Evolutionary conservation across 257 asterid species (phyloP), one percentile per base, ranked within the genome.

Genomic region (Solanum bulbocastanum): DNA sequence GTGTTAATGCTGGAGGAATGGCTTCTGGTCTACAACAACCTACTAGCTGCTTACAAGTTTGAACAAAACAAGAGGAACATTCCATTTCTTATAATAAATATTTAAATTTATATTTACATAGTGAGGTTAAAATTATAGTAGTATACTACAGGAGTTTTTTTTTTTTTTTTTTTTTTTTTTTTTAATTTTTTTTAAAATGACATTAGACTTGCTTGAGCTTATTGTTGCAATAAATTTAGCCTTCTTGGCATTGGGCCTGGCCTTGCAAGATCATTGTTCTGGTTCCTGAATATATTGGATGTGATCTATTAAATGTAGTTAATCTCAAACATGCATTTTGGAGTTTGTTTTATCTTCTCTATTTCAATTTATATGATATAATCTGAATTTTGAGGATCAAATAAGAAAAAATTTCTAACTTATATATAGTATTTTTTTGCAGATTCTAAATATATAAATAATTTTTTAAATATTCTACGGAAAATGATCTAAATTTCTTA

Each of bases 1-100:
- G 98, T 84, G 88, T 90, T 5, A 90, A 95, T 84, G 98, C 93
- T 0, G 95, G 85, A 4, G 95, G 97, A 12, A 88, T 89, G 22
- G 49, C 90, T 2, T 87, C 81, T 1, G 97, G 96, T 18, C 71
- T 60, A 27, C 87, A 90, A 33, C 75, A 91, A 71, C 95, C 95
- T 3, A 69, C 92, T 2, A 92, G 95, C 62, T 94, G 96, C 71
- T 89, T 94, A 88, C 83, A 90, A 37, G 13, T 68, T 39, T 37
- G 27, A 84, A 15, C 0, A 16, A 79, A 15, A 44, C 14, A 78
- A 40, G 84, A 78, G 37, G 36, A 78, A 78, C 2, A 36, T 73
- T 10, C 27, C n/a, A 71, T 36, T 36, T 73, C 5, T 35, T 10
- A 36, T 11, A 37, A 36, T 56, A 56, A 18, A 2, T 35, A 74